Conservation (phyloP, 306 rosid species). For the Leucaena leucocephala region DNA sequence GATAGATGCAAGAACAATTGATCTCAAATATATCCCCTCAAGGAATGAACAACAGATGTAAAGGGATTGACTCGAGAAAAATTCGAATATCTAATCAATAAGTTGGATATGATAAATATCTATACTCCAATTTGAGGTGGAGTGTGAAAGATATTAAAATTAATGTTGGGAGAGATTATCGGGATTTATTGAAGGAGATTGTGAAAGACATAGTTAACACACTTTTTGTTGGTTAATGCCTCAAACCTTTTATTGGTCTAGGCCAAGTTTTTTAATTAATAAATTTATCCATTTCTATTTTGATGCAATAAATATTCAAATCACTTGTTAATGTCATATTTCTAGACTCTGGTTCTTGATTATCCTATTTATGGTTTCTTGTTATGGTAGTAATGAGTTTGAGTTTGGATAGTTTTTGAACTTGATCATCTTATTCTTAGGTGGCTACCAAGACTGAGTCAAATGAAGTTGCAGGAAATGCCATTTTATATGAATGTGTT, state of each 20-base stretch:
- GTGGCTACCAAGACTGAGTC: slow-evolving; percentile 99
- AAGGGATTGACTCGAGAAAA: too few species aligned
- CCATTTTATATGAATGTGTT: slow-evolving; percentile 92
- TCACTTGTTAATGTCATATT: slow-evolving; percentile 20
- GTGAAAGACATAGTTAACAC: too few species aligned
- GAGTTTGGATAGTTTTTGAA: slow-evolving; percentile 27
- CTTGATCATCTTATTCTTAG: slow-evolving; percentile 48
- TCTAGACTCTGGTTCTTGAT: slow-evolving; percentile 4
- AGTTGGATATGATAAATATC: too few species aligned
- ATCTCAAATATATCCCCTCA: too few species aligned
- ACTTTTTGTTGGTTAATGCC: slow-evolving; percentile 27
- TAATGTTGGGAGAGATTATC: too few species aligned
- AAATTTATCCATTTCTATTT: slow-evolving; percentile 16
- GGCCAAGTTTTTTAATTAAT: slow-evolving; percentile 17
- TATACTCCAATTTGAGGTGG: too few species aligned
- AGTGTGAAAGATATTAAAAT: too few species aligned
- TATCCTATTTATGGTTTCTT: slow-evolving; percentile 17
- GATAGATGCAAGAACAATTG: too few species aligned
- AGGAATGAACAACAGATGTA: too few species aligned
- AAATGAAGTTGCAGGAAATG: slow-evolving; percentile 95
- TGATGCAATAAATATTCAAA: slow-evolving; percentile 13
- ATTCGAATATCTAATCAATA: too few species aligned
- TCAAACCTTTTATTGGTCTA: slow-evolving; percentile 14
- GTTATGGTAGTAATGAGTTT: background rate
- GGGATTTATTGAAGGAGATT: too few species aligned